Percentiles rank a stretch among this genome's conserved stretches.
phyloP scores from a whole-genome alignment of 1,284 basidiomycete species.

The Sphagnurus paluster region DNA sequence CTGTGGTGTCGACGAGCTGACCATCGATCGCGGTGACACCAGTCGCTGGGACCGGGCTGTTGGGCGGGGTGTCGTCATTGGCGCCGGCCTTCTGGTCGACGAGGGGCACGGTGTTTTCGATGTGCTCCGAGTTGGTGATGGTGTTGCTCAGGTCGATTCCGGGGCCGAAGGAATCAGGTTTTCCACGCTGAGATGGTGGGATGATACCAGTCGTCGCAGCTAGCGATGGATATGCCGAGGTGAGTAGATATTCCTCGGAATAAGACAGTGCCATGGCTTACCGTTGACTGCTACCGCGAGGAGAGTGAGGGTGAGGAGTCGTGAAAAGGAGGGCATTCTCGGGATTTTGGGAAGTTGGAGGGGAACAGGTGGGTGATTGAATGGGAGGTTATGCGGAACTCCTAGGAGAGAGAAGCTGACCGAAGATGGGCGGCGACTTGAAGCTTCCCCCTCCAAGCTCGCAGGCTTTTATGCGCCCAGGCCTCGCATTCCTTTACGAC shows the following conservation, averaged over 20 bases:
- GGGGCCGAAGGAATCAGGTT: slow-evolving; percentile 22
- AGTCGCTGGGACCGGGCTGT: slow-evolving; percentile 34
- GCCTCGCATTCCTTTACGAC: too few relatives aligned
- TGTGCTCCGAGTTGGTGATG: slow-evolving; percentile 33
- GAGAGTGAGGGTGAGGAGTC: slow-evolving; percentile 9
- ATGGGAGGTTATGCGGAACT: not conserved
- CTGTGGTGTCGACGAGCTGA: slow-evolving; percentile 28
- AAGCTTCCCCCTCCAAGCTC: too few relatives aligned
- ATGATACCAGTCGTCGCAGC: slow-evolving; percentile 2
- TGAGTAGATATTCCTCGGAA: not conserved
- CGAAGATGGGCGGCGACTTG: too few relatives aligned
- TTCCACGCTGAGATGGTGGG: slow-evolving; percentile 16
- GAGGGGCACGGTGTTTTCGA: slow-evolving; percentile 31
- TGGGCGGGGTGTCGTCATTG: slow-evolving; percentile 28
- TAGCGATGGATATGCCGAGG: not conserved
- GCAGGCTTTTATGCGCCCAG: too few relatives aligned
- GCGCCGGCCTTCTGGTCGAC: slow-evolving; percentile 40
- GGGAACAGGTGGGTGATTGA: not conserved
- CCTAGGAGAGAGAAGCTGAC: not conserved
- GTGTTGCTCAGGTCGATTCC: slow-evolving; percentile 22
- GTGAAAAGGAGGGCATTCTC: slow-evolving; percentile 6
- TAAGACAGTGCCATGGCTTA: not conserved
- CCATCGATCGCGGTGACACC: slow-evolving; percentile 42
- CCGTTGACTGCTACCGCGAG: slow-evolving; percentile 8
- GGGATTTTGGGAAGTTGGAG: too few relatives aligned